Percentiles rank a stretch among this genome's conserved stretches.
These are phyloP conservation scores for Phytophthora citricola DNA, from an alignment of 352 stramenopile species.

Conservation along the genomic window DNA sequence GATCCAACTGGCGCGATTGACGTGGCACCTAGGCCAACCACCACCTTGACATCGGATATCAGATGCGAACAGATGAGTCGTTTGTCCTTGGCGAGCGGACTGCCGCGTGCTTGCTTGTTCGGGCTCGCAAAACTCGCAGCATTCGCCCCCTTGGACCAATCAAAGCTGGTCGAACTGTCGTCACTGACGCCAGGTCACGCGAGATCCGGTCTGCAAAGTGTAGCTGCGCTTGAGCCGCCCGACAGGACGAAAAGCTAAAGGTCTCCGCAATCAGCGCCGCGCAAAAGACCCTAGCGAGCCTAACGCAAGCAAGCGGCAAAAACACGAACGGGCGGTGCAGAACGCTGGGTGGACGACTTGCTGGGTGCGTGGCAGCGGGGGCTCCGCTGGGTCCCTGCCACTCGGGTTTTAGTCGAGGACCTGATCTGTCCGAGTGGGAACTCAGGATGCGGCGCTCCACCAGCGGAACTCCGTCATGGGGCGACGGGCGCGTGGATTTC, in stretches of 20 bases:
- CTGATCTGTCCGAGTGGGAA: constrained; percentile 9
- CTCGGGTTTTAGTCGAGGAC: constrained; percentile 31
- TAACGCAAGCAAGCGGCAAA: constrained; percentile 34
- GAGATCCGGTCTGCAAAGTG: constrained; percentile 23
- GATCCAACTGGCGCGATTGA: constrained; percentile 8
- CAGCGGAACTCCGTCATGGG: too few relatives aligned
- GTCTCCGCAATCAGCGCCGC: constrained; percentile 24
- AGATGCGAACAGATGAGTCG: constrained; percentile 24
- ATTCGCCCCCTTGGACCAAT: constrained; percentile 22
- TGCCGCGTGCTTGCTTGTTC: not conserved
- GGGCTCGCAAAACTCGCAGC: constrained; percentile 5
- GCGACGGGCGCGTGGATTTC: not conserved
- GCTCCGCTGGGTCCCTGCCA: constrained; percentile 11
- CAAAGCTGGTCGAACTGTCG: constrained; percentile 28
- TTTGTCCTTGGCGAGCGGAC: constrained; percentile 7
- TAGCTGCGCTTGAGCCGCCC: constrained; percentile 17
- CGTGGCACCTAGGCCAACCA: constrained; percentile 7
- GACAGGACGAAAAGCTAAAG: constrained; percentile 29
- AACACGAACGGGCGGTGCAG: constrained; percentile 27
- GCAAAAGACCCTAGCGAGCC: constrained; percentile 11
- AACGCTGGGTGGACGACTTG: constrained; percentile 18
- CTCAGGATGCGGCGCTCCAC: not conserved
- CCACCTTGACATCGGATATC: constrained; percentile 19
- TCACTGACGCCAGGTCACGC: constrained; percentile 29
- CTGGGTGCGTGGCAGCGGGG: constrained; percentile 9